A percentile compares a stretch with the other conserved stretches of the same genome.
Evolutionary conservation across 83 land plant genomes (phyloP).

Genomic region (Thuja plicata): DNA sequence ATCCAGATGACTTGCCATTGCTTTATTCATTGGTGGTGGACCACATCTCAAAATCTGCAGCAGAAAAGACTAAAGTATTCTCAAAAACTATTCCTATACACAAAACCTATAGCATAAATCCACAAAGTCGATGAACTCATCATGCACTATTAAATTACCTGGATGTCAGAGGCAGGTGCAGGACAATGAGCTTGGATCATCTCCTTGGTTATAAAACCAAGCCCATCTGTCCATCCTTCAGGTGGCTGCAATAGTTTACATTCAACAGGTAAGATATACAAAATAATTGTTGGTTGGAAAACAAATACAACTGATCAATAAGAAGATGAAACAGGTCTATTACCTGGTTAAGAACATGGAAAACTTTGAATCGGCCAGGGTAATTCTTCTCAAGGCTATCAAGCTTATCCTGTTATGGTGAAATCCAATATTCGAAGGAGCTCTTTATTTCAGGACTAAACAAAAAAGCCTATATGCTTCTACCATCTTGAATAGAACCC

Average conservation of each 20-base stretch:
- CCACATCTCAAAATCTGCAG: slow-evolving; percentile 89
- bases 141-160: slow-evolving; percentile 38
- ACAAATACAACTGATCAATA: neutral
- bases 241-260: slow-evolving; percentile 71
- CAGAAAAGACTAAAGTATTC: neutral
- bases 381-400: slow-evolving; percentile 56
- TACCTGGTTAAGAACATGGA: slow-evolving; percentile 89
- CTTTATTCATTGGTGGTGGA: slow-evolving; percentile 98
- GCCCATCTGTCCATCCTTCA: slow-evolving; percentile 86
- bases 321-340: neutral
- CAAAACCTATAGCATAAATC: neutral
- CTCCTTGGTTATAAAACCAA: slow-evolving; percentile 85
- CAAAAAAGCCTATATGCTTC: neutral
- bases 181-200: slow-evolving; percentile 87
- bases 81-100: neutral
- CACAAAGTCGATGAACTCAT: neutral
- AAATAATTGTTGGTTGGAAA: neutral
- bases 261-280: neutral
- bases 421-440: slow-evolving; percentile 9
- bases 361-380: slow-evolving; percentile 72
- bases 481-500: neutral
- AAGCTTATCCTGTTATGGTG: slow-evolving; percentile 74
- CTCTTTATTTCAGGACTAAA: neutral
- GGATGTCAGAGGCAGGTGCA: slow-evolving; percentile 82
- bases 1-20: slow-evolving; percentile 86